These are phyloP conservation scores for Zizania palustris DNA, from an alignment of 202 grass and related monocot species.

Conservation along the genomic window DNA sequence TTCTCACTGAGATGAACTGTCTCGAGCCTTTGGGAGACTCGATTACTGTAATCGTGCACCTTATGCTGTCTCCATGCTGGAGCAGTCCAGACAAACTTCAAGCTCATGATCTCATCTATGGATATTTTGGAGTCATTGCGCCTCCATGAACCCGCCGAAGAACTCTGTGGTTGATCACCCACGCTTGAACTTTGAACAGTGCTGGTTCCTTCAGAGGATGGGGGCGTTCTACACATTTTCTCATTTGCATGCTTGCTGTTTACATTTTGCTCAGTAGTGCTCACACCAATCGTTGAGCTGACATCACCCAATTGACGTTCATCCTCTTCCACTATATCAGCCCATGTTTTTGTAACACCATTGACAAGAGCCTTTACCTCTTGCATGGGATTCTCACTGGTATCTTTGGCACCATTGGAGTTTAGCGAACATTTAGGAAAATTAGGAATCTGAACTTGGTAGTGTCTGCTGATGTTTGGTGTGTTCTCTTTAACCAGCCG, in stretches of 20 bases:
- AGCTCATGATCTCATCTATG: conserved; percentile 39
- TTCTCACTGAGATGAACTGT: conserved; percentile 37
- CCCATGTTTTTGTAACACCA: conserved; percentile 54
- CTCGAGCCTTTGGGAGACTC: conserved; percentile 35
- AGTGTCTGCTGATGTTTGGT: conserved; percentile 16
- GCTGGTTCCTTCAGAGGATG: conserved; percentile 38
- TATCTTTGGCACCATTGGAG: background rate
- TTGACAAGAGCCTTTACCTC: conserved; percentile 13
- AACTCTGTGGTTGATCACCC: conserved; percentile 36
- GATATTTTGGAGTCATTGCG: conserved; percentile 21
- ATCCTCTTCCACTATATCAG: conserved; percentile 67
- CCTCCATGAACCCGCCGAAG: conserved; percentile 44
- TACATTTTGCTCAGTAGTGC: conserved; percentile 13
- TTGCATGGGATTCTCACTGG: conserved; percentile 33
- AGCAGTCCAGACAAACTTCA: conserved; percentile 46
- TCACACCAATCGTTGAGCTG: conserved; percentile 14
- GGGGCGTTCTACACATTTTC: conserved; percentile 31
- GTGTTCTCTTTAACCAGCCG: conserved; percentile 42
- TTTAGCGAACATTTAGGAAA: conserved; percentile 28
- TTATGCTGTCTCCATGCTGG: conserved; percentile 50
- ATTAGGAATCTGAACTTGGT: conserved; percentile 32
- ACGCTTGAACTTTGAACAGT: conserved; percentile 15
- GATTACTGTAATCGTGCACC: conserved; percentile 34
- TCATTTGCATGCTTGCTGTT: conserved; percentile 39
- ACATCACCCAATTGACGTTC: conserved; percentile 32